These are phyloP conservation scores for Eutrema salsugineum DNA, from an alignment of 441 rosid genomes.

Conservation along the genomic window DNA sequence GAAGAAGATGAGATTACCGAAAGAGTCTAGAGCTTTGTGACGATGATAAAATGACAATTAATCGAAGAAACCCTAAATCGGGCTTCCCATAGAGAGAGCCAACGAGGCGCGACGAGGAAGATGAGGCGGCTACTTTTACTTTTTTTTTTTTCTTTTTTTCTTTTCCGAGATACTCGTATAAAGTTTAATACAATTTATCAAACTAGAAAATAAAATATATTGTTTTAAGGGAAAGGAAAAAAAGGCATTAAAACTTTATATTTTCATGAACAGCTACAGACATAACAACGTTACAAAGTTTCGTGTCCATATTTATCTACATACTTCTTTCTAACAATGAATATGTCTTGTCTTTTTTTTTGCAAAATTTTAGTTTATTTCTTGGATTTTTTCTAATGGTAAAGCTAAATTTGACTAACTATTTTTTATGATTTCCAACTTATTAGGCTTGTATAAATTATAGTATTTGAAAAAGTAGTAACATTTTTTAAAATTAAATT, in stretches of 20 bases:
- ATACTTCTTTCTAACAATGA: background rate
- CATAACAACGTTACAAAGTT: slow-evolving; percentile 4
- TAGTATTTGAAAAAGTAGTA: no score
- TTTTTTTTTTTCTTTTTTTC: background rate
- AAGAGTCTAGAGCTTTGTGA: background rate
- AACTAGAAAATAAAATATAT: background rate
- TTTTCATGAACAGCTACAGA: background rate
- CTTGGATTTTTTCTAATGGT: background rate
- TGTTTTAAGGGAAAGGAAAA: background rate
- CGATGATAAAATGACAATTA: background rate
- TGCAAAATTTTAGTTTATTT: no score
- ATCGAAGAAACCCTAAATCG: slow-evolving; percentile 26
- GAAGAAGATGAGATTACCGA: slow-evolving; percentile 15
- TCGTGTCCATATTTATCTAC: background rate
- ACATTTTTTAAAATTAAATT: no score
- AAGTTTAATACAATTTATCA: background rate
- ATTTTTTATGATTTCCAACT: background rate
- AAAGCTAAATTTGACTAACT: background rate
- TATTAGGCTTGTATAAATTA: background rate
- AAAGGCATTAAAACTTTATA: background rate
- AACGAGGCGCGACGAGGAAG: slow-evolving; percentile 23
- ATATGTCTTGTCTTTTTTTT: background rate
- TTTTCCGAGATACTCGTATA: background rate
- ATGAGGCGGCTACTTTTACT: slow-evolving; percentile 30
- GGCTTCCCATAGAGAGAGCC: slow-evolving; percentile 20